These are phyloP conservation scores for Echria macrotheca DNA, from an alignment of 495 filamentous ascomycete genomes.

Conservation along the genomic window DNA sequence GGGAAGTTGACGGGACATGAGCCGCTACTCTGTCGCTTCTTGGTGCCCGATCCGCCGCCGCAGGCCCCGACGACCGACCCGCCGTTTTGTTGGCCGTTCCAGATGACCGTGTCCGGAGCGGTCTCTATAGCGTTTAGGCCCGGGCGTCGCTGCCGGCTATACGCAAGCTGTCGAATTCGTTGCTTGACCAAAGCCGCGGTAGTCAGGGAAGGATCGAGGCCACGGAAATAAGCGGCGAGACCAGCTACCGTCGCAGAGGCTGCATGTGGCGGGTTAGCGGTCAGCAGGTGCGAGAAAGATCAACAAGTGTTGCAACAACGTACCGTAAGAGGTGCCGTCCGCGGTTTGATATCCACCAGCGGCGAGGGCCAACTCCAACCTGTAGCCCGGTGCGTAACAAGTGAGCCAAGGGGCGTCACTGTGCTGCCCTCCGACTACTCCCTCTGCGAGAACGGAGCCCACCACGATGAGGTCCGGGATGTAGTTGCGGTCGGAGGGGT, in stretches of 20 bases:
- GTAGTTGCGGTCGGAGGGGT: not conserved
- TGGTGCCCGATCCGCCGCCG: no score
- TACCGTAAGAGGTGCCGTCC: no score
- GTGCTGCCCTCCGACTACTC: no score
- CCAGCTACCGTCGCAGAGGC: not conserved
- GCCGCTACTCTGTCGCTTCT: no score
- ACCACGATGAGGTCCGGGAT: conserved; percentile 1
- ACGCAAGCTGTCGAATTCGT: not conserved
- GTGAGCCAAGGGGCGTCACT: no score
- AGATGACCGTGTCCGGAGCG: not conserved
- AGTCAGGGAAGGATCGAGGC: not conserved
- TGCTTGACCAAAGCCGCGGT: not conserved
- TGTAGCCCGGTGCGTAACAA: no score
- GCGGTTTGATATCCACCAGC: no score
- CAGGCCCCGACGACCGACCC: not conserved
- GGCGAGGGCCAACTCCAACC: no score
- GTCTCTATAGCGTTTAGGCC: not conserved
- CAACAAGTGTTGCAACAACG: no score
- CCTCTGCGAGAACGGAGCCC: not conserved
- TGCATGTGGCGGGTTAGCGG: no score
- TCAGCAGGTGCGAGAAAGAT: no score
- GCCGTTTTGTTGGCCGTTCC: not conserved
- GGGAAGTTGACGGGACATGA: not conserved
- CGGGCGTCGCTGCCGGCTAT: not conserved
- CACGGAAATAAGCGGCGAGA: not conserved